Base-by-base conservation (phyloP, 129 eudicot genomes). In the Arctium minus region DNA sequence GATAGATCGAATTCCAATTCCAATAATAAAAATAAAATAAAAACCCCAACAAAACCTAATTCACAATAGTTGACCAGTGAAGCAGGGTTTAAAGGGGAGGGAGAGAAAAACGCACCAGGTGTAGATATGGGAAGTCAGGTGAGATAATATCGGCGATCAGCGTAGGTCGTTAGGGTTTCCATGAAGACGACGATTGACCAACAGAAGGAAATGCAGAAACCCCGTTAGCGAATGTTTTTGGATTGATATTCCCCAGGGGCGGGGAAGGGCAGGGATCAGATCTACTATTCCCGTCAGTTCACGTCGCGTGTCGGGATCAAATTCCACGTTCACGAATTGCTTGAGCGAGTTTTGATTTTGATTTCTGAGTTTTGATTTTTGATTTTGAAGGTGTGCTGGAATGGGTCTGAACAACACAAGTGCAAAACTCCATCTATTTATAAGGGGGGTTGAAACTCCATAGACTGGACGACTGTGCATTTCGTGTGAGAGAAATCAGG, bases 101-200 rank as follows among this genome's bases (percentile, higher is more conserved):
- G 67, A 64, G n/a, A 67, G 13, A 67, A 17, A 74, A 44, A 33
- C 53, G 72, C 67, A 76, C 81, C 86, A 76, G 0, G n/a, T 42
- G 83, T 68, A 68, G 73, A 46, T 62, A 22, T 22, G 27, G 27
- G 27, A 22, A 22, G 27, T 22, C 30, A 39, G 15, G 11, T 29
- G 46, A 79, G n/a, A 69, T 38, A 6, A 17, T 8, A 82, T 35
- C 44, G 48, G 69, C 8, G 30, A 80, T 82, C 80, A 74, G 85
- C 36, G 53, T 42, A 69, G 78, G 86, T 83, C 86, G 77, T 83
- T 77, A 83, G 82, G 82, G 82, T 83, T 83, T 76, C 82, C 81
- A 50, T 56, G 81, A 82, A 76, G 86, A 82, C 75, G 85, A 82
- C 37, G 81, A 70, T 76, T 32, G 81, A 83, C 81, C 72, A 76